phyloP scores from a whole-genome alignment of 1,139 yeast genomes.

The Protomyces inouyei region DNA sequence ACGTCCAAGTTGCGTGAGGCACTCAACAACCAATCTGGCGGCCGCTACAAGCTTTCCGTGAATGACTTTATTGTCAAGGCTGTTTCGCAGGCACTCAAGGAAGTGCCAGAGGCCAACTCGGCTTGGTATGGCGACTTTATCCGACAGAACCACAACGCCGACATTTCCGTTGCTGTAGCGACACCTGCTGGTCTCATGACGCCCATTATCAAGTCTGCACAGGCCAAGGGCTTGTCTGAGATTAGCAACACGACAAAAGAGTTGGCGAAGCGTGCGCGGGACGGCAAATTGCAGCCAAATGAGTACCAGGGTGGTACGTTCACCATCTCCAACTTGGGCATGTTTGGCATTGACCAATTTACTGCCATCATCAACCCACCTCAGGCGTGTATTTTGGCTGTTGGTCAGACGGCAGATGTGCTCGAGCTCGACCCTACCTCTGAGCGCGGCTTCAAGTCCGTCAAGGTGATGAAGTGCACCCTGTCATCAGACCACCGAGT shows the following conservation, averaged over 20 bases:
- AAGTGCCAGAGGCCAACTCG: constrained; percentile 91
- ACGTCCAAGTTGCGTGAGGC: constrained; percentile 87
- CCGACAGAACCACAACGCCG: constrained; percentile 87
- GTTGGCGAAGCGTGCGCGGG: constrained; percentile 93
- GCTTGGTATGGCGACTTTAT: constrained; percentile 88
- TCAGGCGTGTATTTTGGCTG: constrained; percentile 86
- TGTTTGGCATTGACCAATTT: constrained; percentile 87
- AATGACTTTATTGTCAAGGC: constrained; percentile 95
- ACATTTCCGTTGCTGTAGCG: constrained; percentile 97
- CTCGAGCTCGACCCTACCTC: constrained; percentile 90
- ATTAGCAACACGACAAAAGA: constrained; percentile 85
- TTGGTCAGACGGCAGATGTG: constrained; percentile 87
- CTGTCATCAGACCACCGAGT: constrained; percentile 98
- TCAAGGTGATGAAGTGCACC: constrained; percentile 82
- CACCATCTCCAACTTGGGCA: constrained; percentile 96
- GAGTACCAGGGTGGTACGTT: constrained; percentile 99
- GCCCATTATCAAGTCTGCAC: constrained; percentile 86
- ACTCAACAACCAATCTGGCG: constrained; percentile 77
- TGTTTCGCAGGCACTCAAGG: constrained; percentile 76
- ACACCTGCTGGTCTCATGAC: constrained; percentile 96
- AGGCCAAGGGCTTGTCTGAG: constrained; percentile 73
- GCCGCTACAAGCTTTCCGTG: constrained; percentile 84
- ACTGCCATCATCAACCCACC: constrained; percentile 98
- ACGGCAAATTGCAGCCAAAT: constrained; percentile 84
- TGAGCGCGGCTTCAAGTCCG: constrained; percentile 88